Evolutionary conservation across 2,329 filamentous ascomycete genomes (phyloP).

Genomic region (Curvularia spicifera): DNA sequence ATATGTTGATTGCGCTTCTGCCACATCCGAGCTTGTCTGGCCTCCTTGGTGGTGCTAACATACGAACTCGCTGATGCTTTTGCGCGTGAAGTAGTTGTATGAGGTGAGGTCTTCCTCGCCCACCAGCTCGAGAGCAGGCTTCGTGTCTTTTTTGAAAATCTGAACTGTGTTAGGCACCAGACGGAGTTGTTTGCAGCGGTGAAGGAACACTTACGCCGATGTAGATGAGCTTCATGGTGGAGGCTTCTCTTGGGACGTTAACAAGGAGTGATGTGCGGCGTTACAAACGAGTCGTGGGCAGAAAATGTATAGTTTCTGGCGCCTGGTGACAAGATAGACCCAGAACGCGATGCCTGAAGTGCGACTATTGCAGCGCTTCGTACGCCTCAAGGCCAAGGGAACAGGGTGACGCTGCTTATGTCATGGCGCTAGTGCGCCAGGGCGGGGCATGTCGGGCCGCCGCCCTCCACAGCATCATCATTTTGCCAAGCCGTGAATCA

Average conservation of each 20-base stretch:
- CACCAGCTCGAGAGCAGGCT: conserved; percentile 74
- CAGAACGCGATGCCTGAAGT: not conserved
- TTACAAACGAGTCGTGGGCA: not conserved
- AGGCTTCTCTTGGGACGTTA: not conserved
- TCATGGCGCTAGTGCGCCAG: conserved; percentile 29
- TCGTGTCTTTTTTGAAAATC: conserved; percentile 80
- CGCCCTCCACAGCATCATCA: conserved; percentile 20
- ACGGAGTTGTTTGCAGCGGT: conserved; percentile 20
- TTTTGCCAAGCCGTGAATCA: conserved; percentile 22
- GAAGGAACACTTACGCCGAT: conserved; percentile 71
- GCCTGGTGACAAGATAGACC: no score
- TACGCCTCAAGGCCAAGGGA: conserved; percentile 2
- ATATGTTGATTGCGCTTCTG: not conserved
- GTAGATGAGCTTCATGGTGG: conserved; percentile 82
- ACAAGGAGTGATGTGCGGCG: not conserved
- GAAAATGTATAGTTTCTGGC: no score
- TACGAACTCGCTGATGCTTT: conserved; percentile 49
- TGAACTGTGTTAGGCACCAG: conserved; percentile 53
- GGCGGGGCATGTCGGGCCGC: conserved; percentile 33
- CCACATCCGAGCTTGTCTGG: not conserved
- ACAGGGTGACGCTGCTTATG: conserved; percentile 21
- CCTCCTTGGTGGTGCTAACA: conserved; percentile 12
- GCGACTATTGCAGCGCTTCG: conserved; percentile 1
- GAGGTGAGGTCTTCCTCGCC: conserved; percentile 73
- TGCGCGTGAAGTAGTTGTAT: conserved; percentile 77